Evolutionary conservation across 2,329 filamentous ascomycete species (phyloP).

Genomic region (Xylaria sp.): DNA sequence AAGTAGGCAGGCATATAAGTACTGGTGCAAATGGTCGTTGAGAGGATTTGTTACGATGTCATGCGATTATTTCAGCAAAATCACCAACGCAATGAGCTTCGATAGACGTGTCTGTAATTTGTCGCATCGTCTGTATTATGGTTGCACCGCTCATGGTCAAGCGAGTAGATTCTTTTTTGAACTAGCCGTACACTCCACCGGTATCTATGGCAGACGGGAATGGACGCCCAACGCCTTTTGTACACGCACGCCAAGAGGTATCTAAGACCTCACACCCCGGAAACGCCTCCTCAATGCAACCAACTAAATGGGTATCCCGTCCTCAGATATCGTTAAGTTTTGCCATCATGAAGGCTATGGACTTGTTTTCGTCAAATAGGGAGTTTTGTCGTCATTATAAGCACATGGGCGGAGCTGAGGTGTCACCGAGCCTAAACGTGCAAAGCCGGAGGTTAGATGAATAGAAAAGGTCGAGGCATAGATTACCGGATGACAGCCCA

Average conservation of each 20-base stretch:
- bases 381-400: slow-evolving; percentile 37
- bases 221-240: slow-evolving; percentile 27
- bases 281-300: slow-evolving; percentile 45
- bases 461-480: neutral
- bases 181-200: slow-evolving; percentile 23
- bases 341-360: slow-evolving; percentile 25
- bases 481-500: slow-evolving; percentile 83
- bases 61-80: neutral
- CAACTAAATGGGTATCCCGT: slow-evolving; percentile 38
- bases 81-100: neutral
- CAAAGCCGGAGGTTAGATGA: slow-evolving; percentile 23
- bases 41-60: too few relatives aligned
- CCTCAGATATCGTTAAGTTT: slow-evolving; percentile 39
- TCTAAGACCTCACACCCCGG: slow-evolving; percentile 8
- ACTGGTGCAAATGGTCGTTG: neutral
- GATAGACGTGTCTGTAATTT: slow-evolving; percentile 11
- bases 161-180: slow-evolving; percentile 9
- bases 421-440: slow-evolving; percentile 27
- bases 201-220: slow-evolving; percentile 26
- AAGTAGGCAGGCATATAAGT: neutral
- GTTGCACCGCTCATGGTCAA: neutral
- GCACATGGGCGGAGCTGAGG: slow-evolving; percentile 37
- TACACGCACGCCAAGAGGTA: slow-evolving; percentile 39
- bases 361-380: slow-evolving; percentile 22
- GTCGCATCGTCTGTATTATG: slow-evolving; percentile 6